Evolutionary conservation across 805 yeast genomes (phyloP).

Genomic region (Kazachstania viticola): DNA sequence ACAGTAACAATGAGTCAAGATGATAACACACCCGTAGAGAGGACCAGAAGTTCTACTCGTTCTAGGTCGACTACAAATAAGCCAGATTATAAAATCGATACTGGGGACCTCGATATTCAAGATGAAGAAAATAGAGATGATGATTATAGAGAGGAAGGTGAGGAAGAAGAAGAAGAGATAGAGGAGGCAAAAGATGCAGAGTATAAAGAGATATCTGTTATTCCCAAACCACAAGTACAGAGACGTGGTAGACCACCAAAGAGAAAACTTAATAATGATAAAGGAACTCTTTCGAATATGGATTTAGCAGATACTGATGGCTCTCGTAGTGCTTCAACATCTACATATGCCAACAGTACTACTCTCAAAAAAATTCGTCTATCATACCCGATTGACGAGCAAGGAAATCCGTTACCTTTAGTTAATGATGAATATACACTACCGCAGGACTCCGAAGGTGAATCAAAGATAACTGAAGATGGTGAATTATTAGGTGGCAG

Average conservation of each 20-base stretch:
- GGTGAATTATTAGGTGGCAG: constrained; percentile 69
- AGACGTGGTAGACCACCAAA: constrained; percentile 1
- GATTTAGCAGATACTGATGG: constrained; percentile 18
- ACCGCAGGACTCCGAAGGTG: constrained; percentile 71
- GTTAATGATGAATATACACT: constrained; percentile 68
- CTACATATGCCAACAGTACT: not conserved
- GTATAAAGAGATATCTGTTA: constrained; percentile 18
- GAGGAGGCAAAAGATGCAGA: constrained; percentile 9
- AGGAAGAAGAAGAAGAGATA: constrained; percentile 4
- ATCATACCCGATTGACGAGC: constrained; percentile 43
- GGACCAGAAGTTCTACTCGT: constrained; percentile 5
- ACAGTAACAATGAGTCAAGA: constrained; percentile 1
- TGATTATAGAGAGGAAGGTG: constrained; percentile 12
- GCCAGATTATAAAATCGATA: constrained; percentile 21
- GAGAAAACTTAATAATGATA: constrained; percentile 3
- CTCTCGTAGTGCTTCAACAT: constrained; percentile 9
- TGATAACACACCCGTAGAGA: not conserved
- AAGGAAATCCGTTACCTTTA: constrained; percentile 55
- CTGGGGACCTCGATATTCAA: constrained; percentile 23
- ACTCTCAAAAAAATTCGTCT: constrained; percentile 33
- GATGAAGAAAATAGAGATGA: constrained; percentile 22
- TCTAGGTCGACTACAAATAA: constrained; percentile 14
- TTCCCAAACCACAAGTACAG: constrained; percentile 15
- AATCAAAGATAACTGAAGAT: constrained; percentile 49
- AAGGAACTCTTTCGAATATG: too few relatives aligned